phyloP scores from a whole-genome alignment of 2,329 filamentous ascomycete genomes.

The Apiospora arundinis region DNA sequence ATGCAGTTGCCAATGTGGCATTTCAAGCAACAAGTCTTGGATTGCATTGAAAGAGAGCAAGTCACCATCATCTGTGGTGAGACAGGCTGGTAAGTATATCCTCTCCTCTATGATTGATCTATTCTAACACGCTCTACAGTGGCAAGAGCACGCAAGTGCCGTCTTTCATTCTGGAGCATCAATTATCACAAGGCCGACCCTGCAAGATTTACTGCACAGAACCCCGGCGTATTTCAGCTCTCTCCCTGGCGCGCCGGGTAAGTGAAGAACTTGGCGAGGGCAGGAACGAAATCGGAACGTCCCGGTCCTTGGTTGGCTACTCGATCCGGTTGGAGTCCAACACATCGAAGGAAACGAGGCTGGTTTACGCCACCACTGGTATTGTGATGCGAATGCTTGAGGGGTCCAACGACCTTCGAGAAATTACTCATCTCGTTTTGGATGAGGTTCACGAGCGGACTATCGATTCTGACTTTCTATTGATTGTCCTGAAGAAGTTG shows the following conservation, averaged over 20 bases:
- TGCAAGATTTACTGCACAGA: constrained; percentile 98
- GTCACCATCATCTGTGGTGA: constrained; percentile 95
- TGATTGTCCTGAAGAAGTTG: constrained; percentile 88
- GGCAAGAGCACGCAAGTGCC: constrained; percentile 99
- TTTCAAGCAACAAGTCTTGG: constrained; percentile 79
- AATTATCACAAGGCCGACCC: constrained; percentile 77
- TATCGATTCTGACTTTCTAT: constrained; percentile 94
- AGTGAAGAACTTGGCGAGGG: constrained; percentile 93
- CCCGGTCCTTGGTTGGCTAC: constrained; percentile 87
- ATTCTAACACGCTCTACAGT: constrained; percentile 43
- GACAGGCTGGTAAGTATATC: constrained; percentile 73
- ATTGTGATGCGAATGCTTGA: constrained; percentile 99
- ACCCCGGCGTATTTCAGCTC: constrained; percentile 92
- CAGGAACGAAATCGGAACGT: constrained; percentile 80
- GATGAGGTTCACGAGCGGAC: constrained; percentile 97
- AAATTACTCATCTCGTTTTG: constrained; percentile 93
- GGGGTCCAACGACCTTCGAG: constrained; percentile 81
- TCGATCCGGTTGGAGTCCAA: constrained; percentile 93
- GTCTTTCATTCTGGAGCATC: constrained; percentile 88
- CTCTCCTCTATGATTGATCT: constrained; percentile 14
- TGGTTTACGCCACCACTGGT: constrained; percentile 88
- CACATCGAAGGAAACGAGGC: constrained; percentile 77
- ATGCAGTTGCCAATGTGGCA: constrained; percentile 89
- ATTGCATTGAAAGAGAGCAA: constrained; percentile 78
- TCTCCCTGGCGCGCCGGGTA: constrained; percentile 90